Base-by-base conservation (phyloP, 163 green algal species). In the Scenedesmus sp. region DNA sequence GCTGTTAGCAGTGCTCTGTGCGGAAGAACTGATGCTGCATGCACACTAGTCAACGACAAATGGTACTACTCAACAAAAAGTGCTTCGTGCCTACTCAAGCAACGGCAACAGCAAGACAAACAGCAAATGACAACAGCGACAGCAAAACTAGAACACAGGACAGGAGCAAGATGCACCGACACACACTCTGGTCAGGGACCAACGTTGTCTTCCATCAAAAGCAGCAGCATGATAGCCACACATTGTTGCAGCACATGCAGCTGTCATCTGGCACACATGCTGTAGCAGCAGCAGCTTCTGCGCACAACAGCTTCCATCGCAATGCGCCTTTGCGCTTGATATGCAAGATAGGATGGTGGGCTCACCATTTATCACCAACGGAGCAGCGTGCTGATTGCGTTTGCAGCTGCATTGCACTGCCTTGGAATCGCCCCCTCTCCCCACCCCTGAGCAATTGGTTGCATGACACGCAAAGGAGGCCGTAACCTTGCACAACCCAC, bases 401-500 rank as follows among this genome's bases (percentile, higher is more conserved):
- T 76, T 8, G 66, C 66, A 70, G 66, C 66, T 34, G 7, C 66
- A 76, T 18, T 10, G 18, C 18, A 4, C 18, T 26, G 16, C 18
- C 66, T 34, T 16, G 66, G 26, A 7, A 26, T 76, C 16, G 2
- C 26, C 62, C 62, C 62, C 62, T 5, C 62, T 64, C 59, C 59
- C 59, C 8, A 1, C 59, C 66, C 18, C 66, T 13, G 0, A 20
- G 12, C 64, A 73, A 73, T 5, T 13, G 12, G 66, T 1, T 5
- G 52, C 18, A 13, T 52, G 23, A 79, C 70, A 79, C 20, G 23
- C 5, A 52, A 79, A 8, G 20, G 70, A 79, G 70, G 70, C 70
- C 70, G 70, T 23, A 79, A 20, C 70, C 70, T 79, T 79, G 70
- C 70, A 79, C 70, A 79, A 79, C 70, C 70, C 70, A 79, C 70